Conservation (phyloP, 441 rosid genomes). For the Pelargonium australe region DNA sequence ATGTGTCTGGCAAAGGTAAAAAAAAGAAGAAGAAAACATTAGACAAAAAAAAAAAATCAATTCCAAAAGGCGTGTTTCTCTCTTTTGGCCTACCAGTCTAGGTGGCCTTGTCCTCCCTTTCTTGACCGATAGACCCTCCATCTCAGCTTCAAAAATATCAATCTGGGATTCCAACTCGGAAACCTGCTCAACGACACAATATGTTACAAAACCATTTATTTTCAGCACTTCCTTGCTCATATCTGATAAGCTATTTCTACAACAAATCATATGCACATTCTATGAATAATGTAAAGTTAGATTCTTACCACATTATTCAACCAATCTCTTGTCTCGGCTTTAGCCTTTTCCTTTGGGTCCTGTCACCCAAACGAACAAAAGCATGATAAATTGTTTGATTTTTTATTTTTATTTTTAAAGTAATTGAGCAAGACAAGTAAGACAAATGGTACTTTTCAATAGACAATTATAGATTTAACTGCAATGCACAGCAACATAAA, state of each 20-base stretch:
- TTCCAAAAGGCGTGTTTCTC: constrained; percentile 16
- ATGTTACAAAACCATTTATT: neutral
- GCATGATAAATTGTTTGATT: neutral
- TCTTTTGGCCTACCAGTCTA: constrained; percentile 63
- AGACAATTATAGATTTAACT: no score
- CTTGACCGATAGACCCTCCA: constrained; percentile 95
- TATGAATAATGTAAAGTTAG: constrained; percentile 9
- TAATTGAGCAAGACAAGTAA: no score
- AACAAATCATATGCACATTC: neutral
- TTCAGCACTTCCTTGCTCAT: neutral
- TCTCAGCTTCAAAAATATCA: constrained; percentile 95
- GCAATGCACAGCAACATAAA: no score
- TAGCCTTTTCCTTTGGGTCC: constrained; percentile 99
- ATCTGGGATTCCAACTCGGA: constrained; percentile 93
- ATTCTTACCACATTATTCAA: constrained; percentile 86
- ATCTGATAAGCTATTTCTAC: no score
- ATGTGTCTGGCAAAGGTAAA: constrained; percentile 52
- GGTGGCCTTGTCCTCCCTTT: constrained; percentile 96
- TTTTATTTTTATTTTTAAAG: no score
- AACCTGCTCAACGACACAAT: constrained; percentile 50
- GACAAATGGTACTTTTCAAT: no score
- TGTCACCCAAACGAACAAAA: constrained; percentile 23
- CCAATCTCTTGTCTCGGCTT: constrained; percentile 99
- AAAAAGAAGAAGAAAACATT: constrained; percentile 1
- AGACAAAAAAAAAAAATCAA: constrained; percentile 7